A percentile compares a stretch with the other conserved stretches of the same genome.
Evolutionary conservation across 2,329 filamentous ascomycete species (phyloP).

Genomic region (Verticillium isaacii): DNA sequence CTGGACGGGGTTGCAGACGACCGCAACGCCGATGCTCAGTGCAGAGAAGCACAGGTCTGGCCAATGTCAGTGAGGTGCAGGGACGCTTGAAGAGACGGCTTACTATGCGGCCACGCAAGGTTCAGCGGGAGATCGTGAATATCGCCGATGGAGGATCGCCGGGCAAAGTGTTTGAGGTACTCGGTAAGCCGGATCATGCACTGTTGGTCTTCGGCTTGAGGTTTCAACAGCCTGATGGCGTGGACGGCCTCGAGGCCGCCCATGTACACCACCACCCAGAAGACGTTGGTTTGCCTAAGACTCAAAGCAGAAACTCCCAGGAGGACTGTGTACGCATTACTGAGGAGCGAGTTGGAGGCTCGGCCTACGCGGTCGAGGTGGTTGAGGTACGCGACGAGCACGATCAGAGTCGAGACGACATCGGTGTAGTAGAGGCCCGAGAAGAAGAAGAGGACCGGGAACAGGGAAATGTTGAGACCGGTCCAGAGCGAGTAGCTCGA

Average conservation of each 20-base stretch:
- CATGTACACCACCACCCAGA: constrained; percentile 83
- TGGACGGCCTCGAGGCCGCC: constrained; percentile 55
- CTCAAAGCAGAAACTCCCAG: constrained; percentile 63
- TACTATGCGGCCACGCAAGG: constrained; percentile 46
- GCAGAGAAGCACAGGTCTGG: constrained; percentile 52
- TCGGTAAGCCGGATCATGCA: constrained; percentile 23
- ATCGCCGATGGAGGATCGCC: constrained; percentile 43
- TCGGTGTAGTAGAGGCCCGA: constrained; percentile 95
- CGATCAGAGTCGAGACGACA: constrained; percentile 71
- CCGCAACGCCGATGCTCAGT: constrained; percentile 60
- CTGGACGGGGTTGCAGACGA: constrained; percentile 40
- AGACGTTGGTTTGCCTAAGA: constrained; percentile 94
- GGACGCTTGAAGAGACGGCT: constrained; percentile 9
- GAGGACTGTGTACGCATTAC: constrained; percentile 39
- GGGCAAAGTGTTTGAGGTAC: constrained; percentile 31
- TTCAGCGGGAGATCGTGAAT: constrained; percentile 51
- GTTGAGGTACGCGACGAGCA: constrained; percentile 64
- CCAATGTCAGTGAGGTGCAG: background rate
- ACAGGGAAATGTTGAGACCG: constrained; percentile 75
- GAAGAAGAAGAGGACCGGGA: constrained; percentile 94
- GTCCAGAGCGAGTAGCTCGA: constrained; percentile 50
- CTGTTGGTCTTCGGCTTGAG: constrained; percentile 23
- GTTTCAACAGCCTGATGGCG: constrained; percentile 40
- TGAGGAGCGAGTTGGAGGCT: constrained; percentile 25
- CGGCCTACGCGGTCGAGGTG: constrained; percentile 41